These are phyloP conservation scores for Lecanicillium sp. DNA, from an alignment of 2,329 filamentous ascomycete genomes.

Conservation along the genomic window DNA sequence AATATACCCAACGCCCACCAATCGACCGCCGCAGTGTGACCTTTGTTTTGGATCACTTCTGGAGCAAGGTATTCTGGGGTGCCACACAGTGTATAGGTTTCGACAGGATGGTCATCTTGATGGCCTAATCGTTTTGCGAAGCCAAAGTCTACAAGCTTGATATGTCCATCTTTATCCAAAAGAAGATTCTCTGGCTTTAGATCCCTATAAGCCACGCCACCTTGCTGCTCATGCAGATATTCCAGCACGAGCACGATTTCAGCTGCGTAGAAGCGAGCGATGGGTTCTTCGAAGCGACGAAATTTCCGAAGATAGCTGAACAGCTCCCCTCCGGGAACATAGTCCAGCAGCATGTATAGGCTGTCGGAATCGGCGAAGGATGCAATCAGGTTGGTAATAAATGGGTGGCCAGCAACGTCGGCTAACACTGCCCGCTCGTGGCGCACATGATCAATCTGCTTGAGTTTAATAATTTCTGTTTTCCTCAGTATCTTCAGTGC, in stretches of 20 bases:
- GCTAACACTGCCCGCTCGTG: constrained; percentile 73
- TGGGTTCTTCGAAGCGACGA: constrained; percentile 69
- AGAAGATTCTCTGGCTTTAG: constrained; percentile 78
- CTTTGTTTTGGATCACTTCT: constrained; percentile 78
- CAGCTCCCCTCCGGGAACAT: constrained; percentile 75
- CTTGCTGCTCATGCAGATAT: constrained; percentile 70
- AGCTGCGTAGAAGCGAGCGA: constrained; percentile 73
- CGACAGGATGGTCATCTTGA: constrained; percentile 39
- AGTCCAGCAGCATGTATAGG: constrained; percentile 76
- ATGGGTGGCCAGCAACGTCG: constrained; percentile 71
- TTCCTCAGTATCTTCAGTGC: constrained; percentile 74
- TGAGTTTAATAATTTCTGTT: constrained; percentile 67
- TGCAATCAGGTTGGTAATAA: constrained; percentile 70
- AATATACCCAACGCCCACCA: constrained; percentile 84
- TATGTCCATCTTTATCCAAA: constrained; percentile 67
- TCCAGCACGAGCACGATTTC: constrained; percentile 78
- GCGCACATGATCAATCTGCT: constrained; percentile 80
- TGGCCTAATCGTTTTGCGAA: constrained; percentile 72
- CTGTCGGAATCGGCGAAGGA: constrained; percentile 75
- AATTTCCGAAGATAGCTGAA: constrained; percentile 75
- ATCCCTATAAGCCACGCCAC: constrained; percentile 71
- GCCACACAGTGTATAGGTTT: constrained; percentile 77
- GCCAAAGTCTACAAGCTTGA: constrained; percentile 78
- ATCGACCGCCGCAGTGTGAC: constrained; percentile 67
- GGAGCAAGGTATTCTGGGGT: constrained; percentile 79